A percentile compares a stretch with the other conserved stretches of the same genome.
Evolutionary conservation across 1,284 basidiomycete species (phyloP).

Genomic region (Irpex rosettiformis): DNA sequence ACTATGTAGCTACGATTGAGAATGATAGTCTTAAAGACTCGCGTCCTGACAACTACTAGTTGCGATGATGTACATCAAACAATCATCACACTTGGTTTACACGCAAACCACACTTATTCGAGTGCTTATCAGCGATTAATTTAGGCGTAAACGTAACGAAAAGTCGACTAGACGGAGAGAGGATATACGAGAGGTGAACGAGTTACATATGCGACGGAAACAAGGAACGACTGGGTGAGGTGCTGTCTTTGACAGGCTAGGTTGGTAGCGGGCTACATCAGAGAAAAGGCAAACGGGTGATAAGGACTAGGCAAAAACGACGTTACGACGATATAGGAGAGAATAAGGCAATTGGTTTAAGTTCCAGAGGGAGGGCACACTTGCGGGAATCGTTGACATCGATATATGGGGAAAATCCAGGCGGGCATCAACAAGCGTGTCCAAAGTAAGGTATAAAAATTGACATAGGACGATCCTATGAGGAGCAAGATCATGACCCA

Average conservation of each 20-base stretch:
- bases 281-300: not conserved
- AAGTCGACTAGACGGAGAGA: not conserved
- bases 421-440: not conserved
- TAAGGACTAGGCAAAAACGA: not conserved
- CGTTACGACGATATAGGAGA: constrained; percentile 5
- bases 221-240: constrained; percentile 11
- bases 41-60: no score
- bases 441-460: not conserved
- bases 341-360: not conserved
- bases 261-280: constrained; percentile 1
- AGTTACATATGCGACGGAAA: constrained; percentile 13
- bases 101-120: no score
- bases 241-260: constrained; percentile 4
- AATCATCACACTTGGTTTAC: no score
- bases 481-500: constrained; percentile 10
- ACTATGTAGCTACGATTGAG: no score
- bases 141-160: constrained; percentile 3
- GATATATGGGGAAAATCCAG: not conserved
- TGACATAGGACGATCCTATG: constrained; percentile 1
- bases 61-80: no score
- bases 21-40: no score
- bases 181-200: not conserved
- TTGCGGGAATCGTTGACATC: not conserved
- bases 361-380: not conserved
- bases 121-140: constrained; percentile 3